Conservation (phyloP, 2,329 filamentous ascomycete genomes). For the Rugonectria rugulosa region DNA sequence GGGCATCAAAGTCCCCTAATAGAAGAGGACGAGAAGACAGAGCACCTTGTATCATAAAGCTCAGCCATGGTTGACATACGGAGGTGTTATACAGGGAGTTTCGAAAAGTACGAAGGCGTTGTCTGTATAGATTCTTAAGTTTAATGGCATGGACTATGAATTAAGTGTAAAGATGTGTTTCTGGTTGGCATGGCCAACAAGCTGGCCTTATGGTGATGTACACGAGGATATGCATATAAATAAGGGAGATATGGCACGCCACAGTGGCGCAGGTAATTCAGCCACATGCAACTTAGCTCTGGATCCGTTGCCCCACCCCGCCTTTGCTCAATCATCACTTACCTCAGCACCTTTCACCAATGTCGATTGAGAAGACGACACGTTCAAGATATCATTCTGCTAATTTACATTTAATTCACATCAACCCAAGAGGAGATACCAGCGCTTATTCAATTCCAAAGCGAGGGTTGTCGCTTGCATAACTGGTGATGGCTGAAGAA, state of each 20-base stretch:
- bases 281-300: too few species aligned
- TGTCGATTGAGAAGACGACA: background rate
- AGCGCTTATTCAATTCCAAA: background rate
- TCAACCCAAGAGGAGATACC: background rate
- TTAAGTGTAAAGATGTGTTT: too few species aligned
- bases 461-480: background rate
- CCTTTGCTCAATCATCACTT: background rate
- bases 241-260: too few species aligned
- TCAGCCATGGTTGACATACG: background rate
- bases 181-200: too few species aligned
- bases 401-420: background rate
- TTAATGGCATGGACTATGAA: too few species aligned
- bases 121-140: too few species aligned
- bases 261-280: too few species aligned
- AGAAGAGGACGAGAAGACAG: constrained; percentile 20
- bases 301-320: too few species aligned
- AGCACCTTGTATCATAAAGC: constrained; percentile 4
- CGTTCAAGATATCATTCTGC: background rate
- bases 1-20: constrained; percentile 4
- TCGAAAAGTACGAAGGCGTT: too few species aligned
- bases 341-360: background rate
- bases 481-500: constrained; percentile 27
- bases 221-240: too few species aligned
- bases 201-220: too few species aligned
- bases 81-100: background rate